Evolutionary conservation across 352 stramenopile species (phyloP).

Genomic region (Globisporangium polare): DNA sequence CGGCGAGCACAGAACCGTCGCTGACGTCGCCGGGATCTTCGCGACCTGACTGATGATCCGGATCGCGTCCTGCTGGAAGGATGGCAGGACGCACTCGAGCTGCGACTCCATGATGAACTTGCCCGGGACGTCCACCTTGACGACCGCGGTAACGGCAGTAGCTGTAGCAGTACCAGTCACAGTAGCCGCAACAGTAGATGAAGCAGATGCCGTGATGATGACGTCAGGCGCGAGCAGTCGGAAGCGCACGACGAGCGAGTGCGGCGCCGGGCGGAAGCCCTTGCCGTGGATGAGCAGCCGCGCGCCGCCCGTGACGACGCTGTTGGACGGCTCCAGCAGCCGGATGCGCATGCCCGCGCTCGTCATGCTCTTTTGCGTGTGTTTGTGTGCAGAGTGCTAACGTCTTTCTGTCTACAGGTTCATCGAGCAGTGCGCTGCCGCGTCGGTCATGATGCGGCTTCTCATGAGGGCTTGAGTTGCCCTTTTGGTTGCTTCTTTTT

Average conservation of each 20-base stretch:
- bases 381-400: not conserved
- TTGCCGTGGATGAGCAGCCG: conserved; percentile 54
- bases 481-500: not conserved
- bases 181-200: not conserved
- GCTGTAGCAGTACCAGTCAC: not conserved
- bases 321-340: conserved; percentile 45
- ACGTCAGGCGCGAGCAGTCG: conserved; percentile 25
- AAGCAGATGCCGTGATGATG: not conserved
- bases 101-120: conserved; percentile 56
- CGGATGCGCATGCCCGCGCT: conserved; percentile 34
- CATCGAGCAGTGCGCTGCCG: not conserved
- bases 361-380: conserved; percentile 3
- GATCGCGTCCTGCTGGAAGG: conserved; percentile 35
- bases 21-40: conserved; percentile 38
- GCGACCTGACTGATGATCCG: conserved; percentile 31
- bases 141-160: not conserved
- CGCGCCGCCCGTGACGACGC: conserved; percentile 42
- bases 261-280: conserved; percentile 51
- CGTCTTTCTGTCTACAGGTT: not conserved
- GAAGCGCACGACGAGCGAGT: conserved; percentile 67
- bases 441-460: not conserved
- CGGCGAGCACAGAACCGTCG: conserved; percentile 38
- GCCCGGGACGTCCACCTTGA: conserved; percentile 32
- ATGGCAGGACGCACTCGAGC: conserved; percentile 51
- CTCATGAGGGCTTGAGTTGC: not conserved